A percentile compares a stretch with the other conserved stretches of the same genome.
Conservation (phyloP, 345 rosid species). For the Pseudoturritis turrita region DNA sequence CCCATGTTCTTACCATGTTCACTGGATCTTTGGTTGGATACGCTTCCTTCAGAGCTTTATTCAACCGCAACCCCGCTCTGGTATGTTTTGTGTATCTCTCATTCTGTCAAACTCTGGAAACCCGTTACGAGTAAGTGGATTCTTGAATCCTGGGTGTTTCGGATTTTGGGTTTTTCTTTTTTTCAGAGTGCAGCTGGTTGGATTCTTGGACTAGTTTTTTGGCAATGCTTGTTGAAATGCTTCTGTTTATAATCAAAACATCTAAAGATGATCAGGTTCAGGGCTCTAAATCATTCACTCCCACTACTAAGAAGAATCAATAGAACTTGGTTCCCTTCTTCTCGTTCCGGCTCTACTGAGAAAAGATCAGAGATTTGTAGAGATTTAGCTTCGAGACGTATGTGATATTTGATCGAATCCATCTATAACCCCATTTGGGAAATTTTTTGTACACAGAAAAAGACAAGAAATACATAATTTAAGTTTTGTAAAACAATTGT, state of each 20-base stretch:
- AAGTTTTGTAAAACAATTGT: neutral
- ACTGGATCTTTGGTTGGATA: conserved; percentile 91
- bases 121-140: neutral
- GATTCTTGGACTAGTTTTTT: conserved; percentile 78
- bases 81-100: conserved; percentile 32
- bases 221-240: conserved; percentile 89
- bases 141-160: neutral
- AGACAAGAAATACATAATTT: neutral
- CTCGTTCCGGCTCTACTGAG: neutral
- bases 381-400: neutral
- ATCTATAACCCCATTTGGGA: neutral
- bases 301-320: conserved; percentile 65
- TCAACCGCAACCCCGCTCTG: conserved; percentile 63
- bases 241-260: conserved; percentile 76
- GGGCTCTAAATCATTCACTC: conserved; percentile 32
- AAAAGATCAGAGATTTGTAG: too few relatives aligned
- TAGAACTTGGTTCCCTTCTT: conserved; percentile 28
- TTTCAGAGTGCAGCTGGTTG: conserved; percentile 93
- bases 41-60: conserved; percentile 79
- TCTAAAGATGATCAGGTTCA: conserved; percentile 43
- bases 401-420: neutral
- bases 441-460: neutral
- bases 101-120: neutral
- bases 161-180: too few relatives aligned
- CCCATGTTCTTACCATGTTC: conserved; percentile 75